Conservation (phyloP, 2,329 filamentous ascomycete species). For the Pyrenophora tritici-repentis region DNA sequence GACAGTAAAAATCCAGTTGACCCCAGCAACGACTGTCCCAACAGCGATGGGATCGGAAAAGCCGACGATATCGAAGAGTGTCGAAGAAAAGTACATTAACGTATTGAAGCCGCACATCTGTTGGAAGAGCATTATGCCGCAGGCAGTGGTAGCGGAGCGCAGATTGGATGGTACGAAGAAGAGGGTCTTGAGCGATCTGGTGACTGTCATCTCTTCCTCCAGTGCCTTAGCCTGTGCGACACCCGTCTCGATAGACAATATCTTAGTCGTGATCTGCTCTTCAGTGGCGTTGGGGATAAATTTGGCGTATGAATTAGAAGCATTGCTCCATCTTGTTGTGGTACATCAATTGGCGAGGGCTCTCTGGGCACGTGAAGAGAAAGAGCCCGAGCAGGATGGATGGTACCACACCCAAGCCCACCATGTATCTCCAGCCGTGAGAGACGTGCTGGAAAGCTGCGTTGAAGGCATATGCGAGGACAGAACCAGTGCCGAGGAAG, state of each 20-base stretch:
- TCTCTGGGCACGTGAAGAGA: conserved; percentile 44
- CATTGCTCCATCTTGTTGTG: conserved; percentile 40
- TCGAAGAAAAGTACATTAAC: conserved; percentile 74
- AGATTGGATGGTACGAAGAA: conserved; percentile 41
- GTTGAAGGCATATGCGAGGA: conserved; percentile 40
- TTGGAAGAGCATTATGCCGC: conserved; percentile 46
- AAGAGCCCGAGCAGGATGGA: conserved; percentile 44
- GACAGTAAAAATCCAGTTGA: conserved; percentile 82
- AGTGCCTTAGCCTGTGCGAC: conserved; percentile 39
- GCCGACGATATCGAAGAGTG: conserved; percentile 63
- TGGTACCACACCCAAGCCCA: conserved; percentile 45
- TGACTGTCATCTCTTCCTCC: conserved; percentile 40
- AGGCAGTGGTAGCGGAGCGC: conserved; percentile 45
- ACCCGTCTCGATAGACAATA: conserved; percentile 35
- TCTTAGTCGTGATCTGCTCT: conserved; percentile 34
- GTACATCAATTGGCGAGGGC: conserved; percentile 46
- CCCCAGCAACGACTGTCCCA: conserved; percentile 76
- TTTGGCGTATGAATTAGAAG: conserved; percentile 36
- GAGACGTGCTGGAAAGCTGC: conserved; percentile 45
- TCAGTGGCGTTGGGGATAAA: conserved; percentile 41
- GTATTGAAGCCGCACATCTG: conserved; percentile 64
- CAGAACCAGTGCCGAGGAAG: conserved; percentile 37
- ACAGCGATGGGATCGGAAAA: conserved; percentile 80
- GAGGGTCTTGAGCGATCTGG: conserved; percentile 39
- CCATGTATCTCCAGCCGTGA: conserved; percentile 45